Evolutionary conservation across 495 filamentous ascomycete genomes (phyloP).

Genomic region (Peziza echinospora): DNA sequence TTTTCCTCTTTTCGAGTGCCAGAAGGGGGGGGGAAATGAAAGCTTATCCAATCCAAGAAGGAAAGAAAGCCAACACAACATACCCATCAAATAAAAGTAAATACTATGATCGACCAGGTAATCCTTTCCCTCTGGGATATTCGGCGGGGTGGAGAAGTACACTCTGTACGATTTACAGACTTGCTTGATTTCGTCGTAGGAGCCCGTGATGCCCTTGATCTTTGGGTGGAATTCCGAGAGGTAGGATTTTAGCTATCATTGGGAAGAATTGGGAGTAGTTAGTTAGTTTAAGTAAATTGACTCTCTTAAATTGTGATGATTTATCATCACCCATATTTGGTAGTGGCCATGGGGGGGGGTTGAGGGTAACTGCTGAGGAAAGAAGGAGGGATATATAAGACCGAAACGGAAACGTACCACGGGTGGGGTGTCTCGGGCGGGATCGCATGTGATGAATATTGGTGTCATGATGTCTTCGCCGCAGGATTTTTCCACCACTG

Average conservation of each 20-base stretch:
- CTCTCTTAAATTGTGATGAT: no score
- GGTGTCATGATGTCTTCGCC: conserved; percentile 27
- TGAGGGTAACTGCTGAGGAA: no score
- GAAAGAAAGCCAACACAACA: conserved; percentile 18
- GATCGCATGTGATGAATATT: conserved; percentile 90
- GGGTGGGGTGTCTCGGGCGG: conserved; percentile 66
- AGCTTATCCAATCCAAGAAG: not conserved
- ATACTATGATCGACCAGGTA: conserved; percentile 98
- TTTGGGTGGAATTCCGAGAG: conserved; percentile 78
- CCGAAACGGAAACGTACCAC: conserved; percentile 24
- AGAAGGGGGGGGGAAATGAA: no score
- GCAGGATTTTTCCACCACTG: conserved; percentile 21
- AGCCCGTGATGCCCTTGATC: conserved; percentile 76
- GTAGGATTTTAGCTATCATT: conserved; percentile 54
- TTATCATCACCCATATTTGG: not conserved
- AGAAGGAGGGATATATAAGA: no score
- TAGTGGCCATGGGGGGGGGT: not conserved
- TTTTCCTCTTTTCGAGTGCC: no score
- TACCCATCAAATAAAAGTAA: conserved; percentile 96
- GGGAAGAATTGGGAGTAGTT: no score
- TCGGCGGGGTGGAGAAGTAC: conserved; percentile 79
- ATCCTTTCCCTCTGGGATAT: conserved; percentile 80
- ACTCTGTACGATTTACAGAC: conserved; percentile 89
- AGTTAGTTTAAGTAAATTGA: no score
- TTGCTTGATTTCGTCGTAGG: conserved; percentile 73